Evolutionary conservation across 1,284 basidiomycete genomes (phyloP).

Genomic region (Ganoderma lingzhi): DNA sequence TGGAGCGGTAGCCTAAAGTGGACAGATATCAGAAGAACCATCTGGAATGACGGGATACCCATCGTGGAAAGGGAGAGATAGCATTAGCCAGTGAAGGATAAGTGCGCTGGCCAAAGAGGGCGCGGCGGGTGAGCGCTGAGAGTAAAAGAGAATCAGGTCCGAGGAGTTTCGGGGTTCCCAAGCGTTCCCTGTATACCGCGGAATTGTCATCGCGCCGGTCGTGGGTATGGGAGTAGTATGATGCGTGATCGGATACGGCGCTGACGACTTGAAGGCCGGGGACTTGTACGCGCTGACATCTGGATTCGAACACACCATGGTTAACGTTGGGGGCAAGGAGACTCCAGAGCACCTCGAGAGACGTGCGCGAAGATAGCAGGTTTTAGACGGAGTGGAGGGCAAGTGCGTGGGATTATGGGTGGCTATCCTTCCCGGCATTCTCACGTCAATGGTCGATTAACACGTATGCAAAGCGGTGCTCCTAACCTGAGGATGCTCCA

Average conservation of each 20-base stretch:
- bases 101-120: slow-evolving; percentile 13
- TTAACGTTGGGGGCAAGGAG: not conserved
- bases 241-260: slow-evolving; percentile 22
- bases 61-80: slow-evolving; percentile 18
- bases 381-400: slow-evolving; percentile 7
- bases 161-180: slow-evolving; percentile 30
- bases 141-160: slow-evolving; percentile 22
- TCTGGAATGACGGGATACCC: slow-evolving; percentile 22
- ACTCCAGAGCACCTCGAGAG: not conserved
- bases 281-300: not conserved
- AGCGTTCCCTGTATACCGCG: slow-evolving; percentile 23
- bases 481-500: slow-evolving; percentile 2
- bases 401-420: slow-evolving; percentile 17
- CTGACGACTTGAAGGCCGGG: slow-evolving; percentile 10
- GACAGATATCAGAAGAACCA: slow-evolving; percentile 23
- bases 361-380: slow-evolving; percentile 2
- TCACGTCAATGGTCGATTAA: slow-evolving; percentile 16
- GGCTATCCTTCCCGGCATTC: not conserved
- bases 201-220: slow-evolving; percentile 23
- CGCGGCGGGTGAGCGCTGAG: slow-evolving; percentile 19
- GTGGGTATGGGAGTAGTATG: slow-evolving; percentile 22
- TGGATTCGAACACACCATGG: not conserved
- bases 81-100: slow-evolving; percentile 16
- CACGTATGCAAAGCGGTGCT: slow-evolving; percentile 18
- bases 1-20: slow-evolving; percentile 14